phyloP scores from a whole-genome alignment of 2,329 filamentous ascomycete species.

The Dactylellina cionopaga region DNA sequence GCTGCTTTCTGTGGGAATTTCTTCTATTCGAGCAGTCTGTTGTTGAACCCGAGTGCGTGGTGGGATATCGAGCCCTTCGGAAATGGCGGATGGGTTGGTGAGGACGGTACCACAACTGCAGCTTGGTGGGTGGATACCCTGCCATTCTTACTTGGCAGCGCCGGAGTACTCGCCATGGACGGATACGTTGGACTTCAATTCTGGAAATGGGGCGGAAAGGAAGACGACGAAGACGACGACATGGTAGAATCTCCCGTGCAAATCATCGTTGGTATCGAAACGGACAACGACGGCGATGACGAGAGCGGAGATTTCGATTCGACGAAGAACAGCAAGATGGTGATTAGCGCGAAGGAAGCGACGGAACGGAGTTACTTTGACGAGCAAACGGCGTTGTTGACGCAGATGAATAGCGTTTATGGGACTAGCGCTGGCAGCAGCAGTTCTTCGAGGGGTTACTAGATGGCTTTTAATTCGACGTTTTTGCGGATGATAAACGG shows the following conservation, averaged over 20 bases:
- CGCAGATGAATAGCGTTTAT: slow-evolving; percentile 43
- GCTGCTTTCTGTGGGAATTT: slow-evolving; percentile 75
- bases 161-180: slow-evolving; percentile 72
- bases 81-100: slow-evolving; percentile 70
- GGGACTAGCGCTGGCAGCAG: slow-evolving; percentile 42
- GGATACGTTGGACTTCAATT: slow-evolving; percentile 73
- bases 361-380: slow-evolving; percentile 44
- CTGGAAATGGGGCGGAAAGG: slow-evolving; percentile 67
- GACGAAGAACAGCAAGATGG: background rate
- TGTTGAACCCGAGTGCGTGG: slow-evolving; percentile 74
- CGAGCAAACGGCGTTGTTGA: slow-evolving; percentile 38
- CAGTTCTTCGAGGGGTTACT: slow-evolving; percentile 34
- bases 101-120: slow-evolving; percentile 66
- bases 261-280: slow-evolving; percentile 35
- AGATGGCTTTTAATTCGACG: background rate
- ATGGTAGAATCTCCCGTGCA: slow-evolving; percentile 13
- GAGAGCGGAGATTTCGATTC: background rate
- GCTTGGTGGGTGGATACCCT: slow-evolving; percentile 70
- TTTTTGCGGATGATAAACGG: background rate
- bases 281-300: background rate
- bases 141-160: slow-evolving; percentile 74
- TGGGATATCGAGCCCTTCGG: slow-evolving; percentile 68
- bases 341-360: background rate
- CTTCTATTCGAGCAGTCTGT: slow-evolving; percentile 72
- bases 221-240: slow-evolving; percentile 58